Conservation (phyloP, 2,329 filamentous ascomycete genomes). For the Cytospora leucostoma region DNA sequence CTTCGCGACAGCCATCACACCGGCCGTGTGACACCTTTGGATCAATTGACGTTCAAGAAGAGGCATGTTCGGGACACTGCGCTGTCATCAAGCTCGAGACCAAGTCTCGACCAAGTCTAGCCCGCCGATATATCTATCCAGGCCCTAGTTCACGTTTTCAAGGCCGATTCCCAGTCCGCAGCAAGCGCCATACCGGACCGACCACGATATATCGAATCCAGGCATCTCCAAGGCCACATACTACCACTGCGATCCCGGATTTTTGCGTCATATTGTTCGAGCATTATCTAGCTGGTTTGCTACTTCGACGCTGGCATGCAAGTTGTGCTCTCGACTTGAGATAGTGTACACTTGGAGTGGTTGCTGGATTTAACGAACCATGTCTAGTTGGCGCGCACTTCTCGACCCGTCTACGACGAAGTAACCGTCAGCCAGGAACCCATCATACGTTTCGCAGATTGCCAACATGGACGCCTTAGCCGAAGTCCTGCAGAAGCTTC, state of each 20-base stretch:
- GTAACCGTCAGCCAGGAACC: slow-evolving; percentile 8
- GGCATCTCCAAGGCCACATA: background rate
- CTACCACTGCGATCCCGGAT: background rate
- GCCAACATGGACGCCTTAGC: slow-evolving; percentile 23
- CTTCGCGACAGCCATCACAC: background rate
- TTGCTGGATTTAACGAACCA: slow-evolving; percentile 16
- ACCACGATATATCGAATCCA: background rate
- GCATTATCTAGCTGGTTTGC: background rate
- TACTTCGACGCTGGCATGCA: slow-evolving; percentile 6
- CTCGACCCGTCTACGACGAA: slow-evolving; percentile 17
- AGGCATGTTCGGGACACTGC: slow-evolving; percentile 24
- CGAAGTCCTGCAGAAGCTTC: slow-evolving; percentile 43
- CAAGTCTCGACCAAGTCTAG: slow-evolving; percentile 9
- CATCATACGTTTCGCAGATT: slow-evolving; percentile 1
- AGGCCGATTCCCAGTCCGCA: background rate
- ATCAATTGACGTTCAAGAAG: slow-evolving; percentile 1
- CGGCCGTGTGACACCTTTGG: background rate
- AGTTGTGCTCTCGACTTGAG: background rate
- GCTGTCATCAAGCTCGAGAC: slow-evolving; percentile 10
- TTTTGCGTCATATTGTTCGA: background rate
- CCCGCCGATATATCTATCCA: slow-evolving; percentile 5
- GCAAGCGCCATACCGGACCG: background rate
- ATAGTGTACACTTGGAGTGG: background rate
- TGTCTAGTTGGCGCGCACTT: slow-evolving; percentile 15
- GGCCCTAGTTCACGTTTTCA: slow-evolving; percentile 5